These are phyloP conservation scores for Rhipidocladum racemiflorum DNA, from an alignment of 176 grass and related monocot species.

Conservation along the genomic window DNA sequence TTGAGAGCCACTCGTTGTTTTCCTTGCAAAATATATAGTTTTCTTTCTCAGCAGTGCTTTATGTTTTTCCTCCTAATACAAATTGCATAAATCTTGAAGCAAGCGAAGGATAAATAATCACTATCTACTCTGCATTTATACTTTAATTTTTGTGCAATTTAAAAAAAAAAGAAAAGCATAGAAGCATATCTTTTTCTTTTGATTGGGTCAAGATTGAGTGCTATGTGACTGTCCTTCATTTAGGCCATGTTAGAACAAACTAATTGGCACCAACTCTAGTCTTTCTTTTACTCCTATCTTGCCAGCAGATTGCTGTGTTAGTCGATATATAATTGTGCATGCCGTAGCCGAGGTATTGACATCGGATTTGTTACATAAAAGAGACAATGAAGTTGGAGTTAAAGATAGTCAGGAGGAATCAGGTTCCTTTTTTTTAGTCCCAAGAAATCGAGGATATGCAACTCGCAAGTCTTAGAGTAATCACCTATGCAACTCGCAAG, in stretches of 20 bases:
- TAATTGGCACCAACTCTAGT: background rate
- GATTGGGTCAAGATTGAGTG: constrained; percentile 10
- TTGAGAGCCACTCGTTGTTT: background rate
- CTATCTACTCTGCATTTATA: no score
- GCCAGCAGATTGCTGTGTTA: background rate
- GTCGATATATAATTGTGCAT: constrained; percentile 8
- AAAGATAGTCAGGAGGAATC: background rate
- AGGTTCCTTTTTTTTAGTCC: background rate
- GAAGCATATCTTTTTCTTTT: no score
- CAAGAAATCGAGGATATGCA: background rate
- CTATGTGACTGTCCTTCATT: background rate
- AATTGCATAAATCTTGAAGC: no score
- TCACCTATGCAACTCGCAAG: background rate
- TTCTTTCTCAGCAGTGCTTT: no score
- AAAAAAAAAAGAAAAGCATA: no score
- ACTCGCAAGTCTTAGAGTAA: background rate
- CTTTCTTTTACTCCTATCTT: constrained; percentile 22
- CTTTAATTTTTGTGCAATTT: no score
- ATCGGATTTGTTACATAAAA: background rate
- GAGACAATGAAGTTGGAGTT: background rate
- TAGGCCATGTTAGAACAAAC: background rate
- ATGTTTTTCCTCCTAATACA: no score
- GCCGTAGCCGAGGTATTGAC: background rate
- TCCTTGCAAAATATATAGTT: background rate
- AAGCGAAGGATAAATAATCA: no score